Conservation (phyloP, 805 yeast genomes). For the Spathaspora girioi region DNA sequence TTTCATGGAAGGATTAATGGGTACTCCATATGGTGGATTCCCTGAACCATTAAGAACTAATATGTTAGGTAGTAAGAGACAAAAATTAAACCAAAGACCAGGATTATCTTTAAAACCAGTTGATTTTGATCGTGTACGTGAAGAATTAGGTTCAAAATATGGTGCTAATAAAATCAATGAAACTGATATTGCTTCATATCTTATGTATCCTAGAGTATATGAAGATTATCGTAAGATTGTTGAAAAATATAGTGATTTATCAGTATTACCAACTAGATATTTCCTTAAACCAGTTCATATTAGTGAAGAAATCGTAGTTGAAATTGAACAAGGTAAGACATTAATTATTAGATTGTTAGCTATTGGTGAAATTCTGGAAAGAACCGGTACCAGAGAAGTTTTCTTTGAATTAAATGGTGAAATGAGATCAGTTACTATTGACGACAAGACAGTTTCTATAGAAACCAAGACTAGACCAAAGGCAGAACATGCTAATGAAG, state of each 20-base stretch:
- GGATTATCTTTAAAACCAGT: slow-evolving; percentile 87
- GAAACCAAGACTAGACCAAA: slow-evolving; percentile 85
- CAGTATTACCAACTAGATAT: slow-evolving; percentile 88
- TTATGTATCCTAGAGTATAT: slow-evolving; percentile 97
- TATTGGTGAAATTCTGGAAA: slow-evolving; percentile 78
- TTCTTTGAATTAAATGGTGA: slow-evolving; percentile 98
- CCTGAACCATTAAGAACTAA: slow-evolving; percentile 97
- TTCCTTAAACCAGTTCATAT: slow-evolving; percentile 85
- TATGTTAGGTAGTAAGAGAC: slow-evolving; percentile 86
- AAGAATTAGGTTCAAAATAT: slow-evolving; percentile 73
- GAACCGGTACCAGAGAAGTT: slow-evolving; percentile 91
- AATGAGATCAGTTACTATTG: slow-evolving; percentile 90
- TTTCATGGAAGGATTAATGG: slow-evolving; percentile 98
- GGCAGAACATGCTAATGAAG: slow-evolving; percentile 89
- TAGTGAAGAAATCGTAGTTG: slow-evolving; percentile 85
- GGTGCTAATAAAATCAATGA: slow-evolving; percentile 65
- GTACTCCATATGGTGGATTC: slow-evolving; percentile 99
- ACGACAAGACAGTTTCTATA: slow-evolving; percentile 81
- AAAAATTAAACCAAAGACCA: slow-evolving; percentile 84
- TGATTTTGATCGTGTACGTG: slow-evolving; percentile 66
- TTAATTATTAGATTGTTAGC: slow-evolving; percentile 90
- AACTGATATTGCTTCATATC: slow-evolving; percentile 88
- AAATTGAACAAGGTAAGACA: slow-evolving; percentile 92
- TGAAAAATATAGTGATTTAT: slow-evolving; percentile 85
- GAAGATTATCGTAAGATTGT: slow-evolving; percentile 75